Evolutionary conservation across 2,329 filamentous ascomycete genomes (phyloP), one percentile per base, ranked within the genome.

Genomic region (Phaeosphaeria sp.): DNA sequence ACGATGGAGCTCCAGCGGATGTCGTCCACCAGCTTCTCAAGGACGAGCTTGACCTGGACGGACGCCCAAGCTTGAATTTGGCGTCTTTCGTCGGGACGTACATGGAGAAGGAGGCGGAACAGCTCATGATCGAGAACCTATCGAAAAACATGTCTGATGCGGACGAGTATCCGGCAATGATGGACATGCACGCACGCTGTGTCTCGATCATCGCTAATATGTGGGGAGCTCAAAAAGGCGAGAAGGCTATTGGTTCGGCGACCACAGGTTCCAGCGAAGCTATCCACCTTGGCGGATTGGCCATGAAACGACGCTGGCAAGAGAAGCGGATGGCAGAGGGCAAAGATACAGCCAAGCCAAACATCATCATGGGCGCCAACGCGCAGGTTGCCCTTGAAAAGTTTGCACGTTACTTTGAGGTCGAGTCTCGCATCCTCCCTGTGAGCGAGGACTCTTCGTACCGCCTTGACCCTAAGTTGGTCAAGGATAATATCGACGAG

Each of bases 331-430:
- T 77, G 54, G 81, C 79, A 0, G 83, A 82, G 39, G 87, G 88
- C 15, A 90, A 91, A 60, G 87, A 89, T 62, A 85, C 82, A 1
- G 80, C 76, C 1, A 86, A 84, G 30, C 89, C 89, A 1, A 92
- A 91, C 68, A 91, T 92, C 61, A 80, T 92, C 67, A 91, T 92
- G 89, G 89, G 88, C 1, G 82, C 87, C 22, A 91, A 91, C 64
- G 89, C 89, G 1, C 89, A 91, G 75, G 89, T 91, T 0, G 89
- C 89, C 0, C 80, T 91, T 43, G 86, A 91, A 76, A 91, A 91
- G 71, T 91, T 91, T 61, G 88, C 89, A 2, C 78, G 88, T 24
- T 92, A 92, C 72, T 92, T 91, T 57, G 89, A 91, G 45, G 89
- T 91, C 39, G 89, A 91, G 69, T 84, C 87, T 22, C 82, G 84